Percentiles rank a stretch among this genome's conserved stretches.
phyloP scores from a whole-genome alignment of 371 early-diverging fungal genomes.

The Coemansia sp. region DNA sequence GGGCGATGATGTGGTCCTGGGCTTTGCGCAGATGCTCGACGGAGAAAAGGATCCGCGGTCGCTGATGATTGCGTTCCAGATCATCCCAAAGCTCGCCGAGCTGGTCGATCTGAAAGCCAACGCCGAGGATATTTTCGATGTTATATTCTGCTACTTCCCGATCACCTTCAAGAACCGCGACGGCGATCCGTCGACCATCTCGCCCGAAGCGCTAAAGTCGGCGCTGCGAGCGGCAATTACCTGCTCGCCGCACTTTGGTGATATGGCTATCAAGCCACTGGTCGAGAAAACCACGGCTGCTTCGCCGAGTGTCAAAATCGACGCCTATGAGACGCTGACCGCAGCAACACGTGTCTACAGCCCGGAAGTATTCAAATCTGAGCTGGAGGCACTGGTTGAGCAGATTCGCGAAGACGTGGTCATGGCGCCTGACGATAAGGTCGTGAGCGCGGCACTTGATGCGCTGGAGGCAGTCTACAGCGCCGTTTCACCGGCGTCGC shows the following conservation, averaged over 20 bases:
- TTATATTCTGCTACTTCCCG: constrained; percentile 97
- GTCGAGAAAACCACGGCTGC: constrained; percentile 86
- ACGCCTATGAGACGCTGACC: constrained; percentile 63
- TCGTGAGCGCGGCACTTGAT: constrained; percentile 25
- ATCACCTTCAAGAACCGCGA: constrained; percentile 96
- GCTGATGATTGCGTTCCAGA: constrained; percentile 80
- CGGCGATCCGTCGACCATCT: constrained; percentile 90
- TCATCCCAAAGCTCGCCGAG: constrained; percentile 63
- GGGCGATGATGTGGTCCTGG: constrained; percentile 71
- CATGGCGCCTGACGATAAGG: constrained; percentile 42
- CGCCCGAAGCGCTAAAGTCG: constrained; percentile 84
- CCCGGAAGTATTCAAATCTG: constrained; percentile 19
- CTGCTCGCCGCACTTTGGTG: constrained; percentile 73
- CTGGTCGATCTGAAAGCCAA: constrained; percentile 74
- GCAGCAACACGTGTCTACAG: constrained; percentile 24
- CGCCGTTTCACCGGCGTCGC: constrained; percentile 48
- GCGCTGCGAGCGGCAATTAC: constrained; percentile 63
- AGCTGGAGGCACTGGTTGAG: constrained; percentile 42
- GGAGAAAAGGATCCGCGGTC: constrained; percentile 98
- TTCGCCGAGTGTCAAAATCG: constrained; percentile 87
- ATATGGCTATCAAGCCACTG: constrained; percentile 80
- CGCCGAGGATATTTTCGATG: constrained; percentile 91
- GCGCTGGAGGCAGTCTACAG: constrained; percentile 62
- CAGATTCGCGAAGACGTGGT: constrained; percentile 50
- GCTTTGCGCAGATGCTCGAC: constrained; percentile 86